Conservation (phyloP, 2,329 filamentous ascomycete species). For the Paecilomyces sp. region DNA sequence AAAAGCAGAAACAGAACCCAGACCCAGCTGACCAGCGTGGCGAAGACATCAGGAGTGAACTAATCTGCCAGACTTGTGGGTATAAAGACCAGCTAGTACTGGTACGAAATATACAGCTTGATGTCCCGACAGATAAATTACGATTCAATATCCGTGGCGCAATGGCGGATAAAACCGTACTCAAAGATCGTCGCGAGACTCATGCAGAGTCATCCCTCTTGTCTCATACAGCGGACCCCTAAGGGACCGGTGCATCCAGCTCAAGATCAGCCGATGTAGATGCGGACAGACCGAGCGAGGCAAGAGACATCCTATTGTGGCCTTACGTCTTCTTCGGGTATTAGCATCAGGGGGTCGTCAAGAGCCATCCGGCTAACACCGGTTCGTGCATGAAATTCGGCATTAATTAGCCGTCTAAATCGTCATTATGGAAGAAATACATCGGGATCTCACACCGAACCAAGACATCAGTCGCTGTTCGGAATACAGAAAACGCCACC, state of each 20-base stretch:
- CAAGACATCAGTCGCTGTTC: background rate
- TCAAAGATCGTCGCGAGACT: slow-evolving; percentile 41
- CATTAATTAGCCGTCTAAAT: background rate
- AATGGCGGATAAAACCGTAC: slow-evolving; percentile 37
- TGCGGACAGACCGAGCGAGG: slow-evolving; percentile 43
- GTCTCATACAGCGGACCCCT: slow-evolving; percentile 36
- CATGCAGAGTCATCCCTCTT: slow-evolving; percentile 27
- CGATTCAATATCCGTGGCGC: slow-evolving; percentile 28
- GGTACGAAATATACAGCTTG: background rate
- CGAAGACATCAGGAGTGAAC: background rate
- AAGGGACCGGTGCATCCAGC: slow-evolving; percentile 28
- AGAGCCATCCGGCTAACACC: background rate
- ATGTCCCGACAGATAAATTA: slow-evolving; percentile 42
- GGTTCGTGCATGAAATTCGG: background rate
- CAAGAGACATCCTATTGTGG: slow-evolving; percentile 33
- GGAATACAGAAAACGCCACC: slow-evolving; percentile 4
- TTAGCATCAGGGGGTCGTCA: background rate
- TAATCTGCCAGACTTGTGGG: background rate
- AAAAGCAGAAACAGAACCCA: background rate
- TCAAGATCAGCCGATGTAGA: slow-evolving; percentile 29
- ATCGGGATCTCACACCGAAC: background rate
- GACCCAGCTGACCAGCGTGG: background rate
- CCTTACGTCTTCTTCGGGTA: background rate
- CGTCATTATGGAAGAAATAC: background rate
- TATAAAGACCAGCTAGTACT: background rate